A percentile compares a stretch with the other conserved stretches of the same genome.
These are phyloP conservation scores for Flueggea neowawraea DNA, from an alignment of 441 rosid genomes.

Conservation along the genomic window DNA sequence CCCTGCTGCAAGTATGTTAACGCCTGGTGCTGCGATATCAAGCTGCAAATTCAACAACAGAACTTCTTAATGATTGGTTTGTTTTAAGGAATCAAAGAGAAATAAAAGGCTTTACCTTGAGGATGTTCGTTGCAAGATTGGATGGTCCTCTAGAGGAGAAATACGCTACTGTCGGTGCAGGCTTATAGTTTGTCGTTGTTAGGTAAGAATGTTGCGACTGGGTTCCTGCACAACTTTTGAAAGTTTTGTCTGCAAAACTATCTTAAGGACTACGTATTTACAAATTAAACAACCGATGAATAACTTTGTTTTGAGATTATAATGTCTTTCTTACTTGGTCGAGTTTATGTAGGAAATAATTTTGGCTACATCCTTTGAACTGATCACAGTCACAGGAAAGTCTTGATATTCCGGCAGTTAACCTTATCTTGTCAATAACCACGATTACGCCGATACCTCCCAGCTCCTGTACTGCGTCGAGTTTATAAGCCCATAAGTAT, in stretches of 20 bases:
- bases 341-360: background rate
- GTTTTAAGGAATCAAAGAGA: too few species aligned
- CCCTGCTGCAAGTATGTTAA: slow-evolving; percentile 63
- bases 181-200: slow-evolving; percentile 41
- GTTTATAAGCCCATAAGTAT: too few species aligned
- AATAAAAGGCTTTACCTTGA: slow-evolving; percentile 44
- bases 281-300: too few species aligned
- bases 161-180: slow-evolving; percentile 61
- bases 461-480: too few species aligned
- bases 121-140: slow-evolving; percentile 46
- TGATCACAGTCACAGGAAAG: background rate
- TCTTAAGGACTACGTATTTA: too few species aligned
- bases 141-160: slow-evolving; percentile 88
- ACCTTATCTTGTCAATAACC: too few species aligned
- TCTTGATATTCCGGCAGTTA: background rate
- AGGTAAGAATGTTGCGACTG: background rate
- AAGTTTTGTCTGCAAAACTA: background rate
- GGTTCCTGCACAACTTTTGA: background rate
- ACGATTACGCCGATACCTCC: too few species aligned
- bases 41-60: slow-evolving; percentile 36
- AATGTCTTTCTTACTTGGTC: background rate
- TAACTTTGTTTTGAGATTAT: too few species aligned
- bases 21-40: slow-evolving; percentile 80
- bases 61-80: too few species aligned
- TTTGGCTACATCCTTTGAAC: background rate